phyloP scores from a whole-genome alignment of 2,329 filamentous ascomycete genomes.

The Ceratocystis eucalypticola region DNA sequence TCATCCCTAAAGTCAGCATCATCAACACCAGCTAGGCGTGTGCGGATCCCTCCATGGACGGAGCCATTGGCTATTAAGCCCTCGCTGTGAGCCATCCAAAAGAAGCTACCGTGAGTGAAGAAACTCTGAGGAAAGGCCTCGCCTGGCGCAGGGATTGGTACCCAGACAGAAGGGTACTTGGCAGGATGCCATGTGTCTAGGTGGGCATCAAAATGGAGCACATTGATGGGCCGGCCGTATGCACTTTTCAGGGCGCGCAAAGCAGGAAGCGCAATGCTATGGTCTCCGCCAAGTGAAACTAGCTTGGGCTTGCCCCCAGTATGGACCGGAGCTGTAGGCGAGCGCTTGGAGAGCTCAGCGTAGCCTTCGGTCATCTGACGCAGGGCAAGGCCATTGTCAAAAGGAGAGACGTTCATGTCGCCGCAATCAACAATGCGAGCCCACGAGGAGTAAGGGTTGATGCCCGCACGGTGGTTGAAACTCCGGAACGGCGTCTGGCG shows the following conservation, averaged over 20 bases:
- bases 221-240: slow-evolving; percentile 49
- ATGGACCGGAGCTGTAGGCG: slow-evolving; percentile 25
- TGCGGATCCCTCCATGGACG: slow-evolving; percentile 73
- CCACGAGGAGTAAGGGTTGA: slow-evolving; percentile 76
- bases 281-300: slow-evolving; percentile 60
- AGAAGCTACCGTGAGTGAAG: slow-evolving; percentile 85
- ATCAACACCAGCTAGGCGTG: slow-evolving; percentile 51
- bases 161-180: slow-evolving; percentile 68
- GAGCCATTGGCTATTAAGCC: slow-evolving; percentile 61
- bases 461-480: slow-evolving; percentile 62
- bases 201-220: slow-evolving; percentile 64
- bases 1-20: slow-evolving; percentile 57
- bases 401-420: slow-evolving; percentile 74
- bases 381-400: slow-evolving; percentile 72
- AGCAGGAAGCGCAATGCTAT: slow-evolving; percentile 56
- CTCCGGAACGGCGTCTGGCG: slow-evolving; percentile 68
- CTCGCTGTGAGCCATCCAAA: slow-evolving; percentile 74
- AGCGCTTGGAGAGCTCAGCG: slow-evolving; percentile 44
- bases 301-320: slow-evolving; percentile 37
- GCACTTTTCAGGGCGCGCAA: slow-evolving; percentile 50
- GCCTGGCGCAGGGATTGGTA: slow-evolving; percentile 30
- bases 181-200: slow-evolving; percentile 76
- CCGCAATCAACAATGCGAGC: slow-evolving; percentile 75
- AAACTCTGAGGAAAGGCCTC: slow-evolving; percentile 30
- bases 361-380: slow-evolving; percentile 76